A percentile compares a stretch with the other conserved stretches of the same genome.
Evolutionary conservation across 2,329 filamentous ascomycete species (phyloP).

Genomic region (Nemania sp.): DNA sequence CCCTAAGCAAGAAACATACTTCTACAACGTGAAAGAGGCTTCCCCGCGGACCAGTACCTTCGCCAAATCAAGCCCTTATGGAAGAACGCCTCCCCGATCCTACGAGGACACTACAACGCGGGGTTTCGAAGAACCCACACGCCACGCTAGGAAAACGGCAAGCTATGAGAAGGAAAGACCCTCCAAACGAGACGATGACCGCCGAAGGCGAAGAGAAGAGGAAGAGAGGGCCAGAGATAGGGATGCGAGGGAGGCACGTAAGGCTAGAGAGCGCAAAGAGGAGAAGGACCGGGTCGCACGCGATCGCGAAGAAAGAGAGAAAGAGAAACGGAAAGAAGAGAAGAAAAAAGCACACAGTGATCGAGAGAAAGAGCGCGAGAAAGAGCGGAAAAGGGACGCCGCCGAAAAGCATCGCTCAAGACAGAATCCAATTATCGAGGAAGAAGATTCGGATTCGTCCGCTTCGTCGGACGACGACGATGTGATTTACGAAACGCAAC

Average conservation of each 20-base stretch:
- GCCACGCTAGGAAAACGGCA: slow-evolving; percentile 49
- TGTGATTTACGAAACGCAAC: slow-evolving; percentile 28
- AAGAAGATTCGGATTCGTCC: slow-evolving; percentile 23
- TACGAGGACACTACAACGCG: slow-evolving; percentile 51
- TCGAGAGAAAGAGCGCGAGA: slow-evolving; percentile 38
- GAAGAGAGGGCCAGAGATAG: slow-evolving; percentile 32
- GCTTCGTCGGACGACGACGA: slow-evolving; percentile 25
- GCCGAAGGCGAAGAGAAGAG: slow-evolving; percentile 42
- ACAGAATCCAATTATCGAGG: slow-evolving; percentile 33
- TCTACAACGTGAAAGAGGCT: slow-evolving; percentile 54
- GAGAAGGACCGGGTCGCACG: slow-evolving; percentile 33
- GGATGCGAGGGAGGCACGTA: slow-evolving; percentile 25
- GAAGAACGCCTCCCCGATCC: slow-evolving; percentile 44
- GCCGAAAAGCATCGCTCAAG: slow-evolving; percentile 37
- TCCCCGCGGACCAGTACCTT: slow-evolving; percentile 52
- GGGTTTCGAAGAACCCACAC: slow-evolving; percentile 48
- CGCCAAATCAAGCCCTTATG: slow-evolving; percentile 41
- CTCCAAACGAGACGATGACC: slow-evolving; percentile 46
- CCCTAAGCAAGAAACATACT: slow-evolving; percentile 41
- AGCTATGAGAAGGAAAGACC: slow-evolving; percentile 51
- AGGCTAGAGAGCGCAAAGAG: slow-evolving; percentile 5
- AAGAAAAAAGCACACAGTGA: slow-evolving; percentile 33
- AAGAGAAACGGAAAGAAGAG: slow-evolving; percentile 35
- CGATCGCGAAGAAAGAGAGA: slow-evolving; percentile 41
- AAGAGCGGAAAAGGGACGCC: slow-evolving; percentile 35